Evolutionary conservation across 176 grass and related monocot genomes (phyloP).

Genomic region (Hordeum vulgare): MorexV3_pseudomolecules_assembly NC_058519.1:142854857-142855356

Average conservation of each 20-base stretch:
- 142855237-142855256: background rate
- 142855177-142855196: background rate
- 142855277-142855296: background rate
- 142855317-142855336: conserved; percentile 42
- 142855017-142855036: background rate
- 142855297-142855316: background rate
- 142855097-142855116: background rate
- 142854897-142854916: background rate
- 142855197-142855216: background rate
- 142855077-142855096: background rate
- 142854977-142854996: no score
- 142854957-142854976: no score
- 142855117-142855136: background rate
- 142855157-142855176: background rate
- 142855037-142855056: background rate
- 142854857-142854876: background rate
- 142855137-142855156: background rate
- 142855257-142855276: background rate
- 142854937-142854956: no score
- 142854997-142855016: no score
- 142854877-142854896: background rate
- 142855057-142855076: background rate
- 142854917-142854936: no score
- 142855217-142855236: background rate
- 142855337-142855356: background rate